Evolutionary conservation across 371 early-diverging fungal species (phyloP).

Genomic region (Nosema muscidifuracis): DNA sequence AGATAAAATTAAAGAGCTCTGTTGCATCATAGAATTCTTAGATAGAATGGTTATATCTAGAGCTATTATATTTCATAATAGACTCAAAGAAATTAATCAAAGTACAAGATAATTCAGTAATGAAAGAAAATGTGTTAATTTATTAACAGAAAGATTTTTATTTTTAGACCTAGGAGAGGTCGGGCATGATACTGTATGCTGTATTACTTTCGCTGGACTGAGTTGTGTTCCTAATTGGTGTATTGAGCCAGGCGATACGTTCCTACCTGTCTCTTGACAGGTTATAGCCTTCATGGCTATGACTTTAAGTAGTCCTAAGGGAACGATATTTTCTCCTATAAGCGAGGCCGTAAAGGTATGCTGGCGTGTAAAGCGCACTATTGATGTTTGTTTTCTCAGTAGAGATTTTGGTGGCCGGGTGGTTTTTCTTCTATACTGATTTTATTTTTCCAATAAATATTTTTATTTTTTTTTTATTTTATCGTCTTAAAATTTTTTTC

Average conservation of each 20-base stretch:
- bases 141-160: neutral
- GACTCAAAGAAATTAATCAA: neutral
- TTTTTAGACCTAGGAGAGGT: neutral
- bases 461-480: neutral
- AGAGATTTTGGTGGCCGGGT: no score
- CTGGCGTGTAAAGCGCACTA: no score
- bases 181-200: constrained; percentile 6
- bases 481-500: no score
- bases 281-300: no score
- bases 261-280: no score
- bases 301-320: no score
- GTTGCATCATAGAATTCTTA: neutral
- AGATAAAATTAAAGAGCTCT: neutral
- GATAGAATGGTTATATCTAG: neutral
- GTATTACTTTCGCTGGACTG: neutral
- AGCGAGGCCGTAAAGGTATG: no score
- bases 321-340: no score
- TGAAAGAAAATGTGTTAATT: constrained; percentile 1
- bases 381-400: no score
- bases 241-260: no score
- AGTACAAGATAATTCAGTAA: neutral
- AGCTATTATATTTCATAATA: neutral
- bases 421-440: no score
- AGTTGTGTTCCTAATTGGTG: constrained; percentile 7
- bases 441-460: neutral